Evolutionary conservation across 768 basidiomycete species (phyloP).

Genomic region (Rhodosporidiobolus sp.): DNA sequence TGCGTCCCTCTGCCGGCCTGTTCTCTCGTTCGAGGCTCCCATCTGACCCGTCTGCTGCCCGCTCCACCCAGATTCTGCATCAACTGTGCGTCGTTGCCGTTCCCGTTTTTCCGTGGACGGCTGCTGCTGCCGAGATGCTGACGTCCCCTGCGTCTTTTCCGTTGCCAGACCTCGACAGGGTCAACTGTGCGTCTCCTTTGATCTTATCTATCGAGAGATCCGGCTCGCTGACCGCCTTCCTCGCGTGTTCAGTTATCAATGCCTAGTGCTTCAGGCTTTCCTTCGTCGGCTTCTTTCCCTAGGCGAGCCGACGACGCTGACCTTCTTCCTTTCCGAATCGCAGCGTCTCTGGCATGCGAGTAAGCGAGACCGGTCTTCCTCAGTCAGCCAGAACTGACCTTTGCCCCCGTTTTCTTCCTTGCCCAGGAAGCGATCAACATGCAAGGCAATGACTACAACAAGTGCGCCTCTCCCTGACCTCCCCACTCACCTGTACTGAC

Average conservation of each 20-base stretch:
- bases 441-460: constrained; percentile 64
- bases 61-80: constrained; percentile 60
- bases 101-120: background rate
- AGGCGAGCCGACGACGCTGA: background rate
- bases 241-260: constrained; percentile 51
- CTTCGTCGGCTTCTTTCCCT: background rate
- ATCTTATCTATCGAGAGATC: background rate
- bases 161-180: constrained; percentile 18
- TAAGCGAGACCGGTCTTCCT: background rate
- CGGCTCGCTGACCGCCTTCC: background rate
- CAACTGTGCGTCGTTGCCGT: constrained; percentile 56
- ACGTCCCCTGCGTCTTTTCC: background rate
- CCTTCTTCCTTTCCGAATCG: background rate
- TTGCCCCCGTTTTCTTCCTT: constrained; percentile 54
- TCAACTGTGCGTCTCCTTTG: constrained; percentile 12
- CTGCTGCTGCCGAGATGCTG: background rate
- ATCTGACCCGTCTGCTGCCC: background rate
- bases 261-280: constrained; percentile 55
- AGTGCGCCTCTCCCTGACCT: constrained; percentile 40
- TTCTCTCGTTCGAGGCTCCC: constrained; percentile 43
- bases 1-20: background rate
- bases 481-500: constrained; percentile 51
- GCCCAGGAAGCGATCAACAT: constrained; percentile 70
- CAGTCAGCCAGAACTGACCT: background rate
- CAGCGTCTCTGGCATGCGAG: background rate